Conservation (phyloP, 257 asterid genomes). For the Agastache rugosa region DNA sequence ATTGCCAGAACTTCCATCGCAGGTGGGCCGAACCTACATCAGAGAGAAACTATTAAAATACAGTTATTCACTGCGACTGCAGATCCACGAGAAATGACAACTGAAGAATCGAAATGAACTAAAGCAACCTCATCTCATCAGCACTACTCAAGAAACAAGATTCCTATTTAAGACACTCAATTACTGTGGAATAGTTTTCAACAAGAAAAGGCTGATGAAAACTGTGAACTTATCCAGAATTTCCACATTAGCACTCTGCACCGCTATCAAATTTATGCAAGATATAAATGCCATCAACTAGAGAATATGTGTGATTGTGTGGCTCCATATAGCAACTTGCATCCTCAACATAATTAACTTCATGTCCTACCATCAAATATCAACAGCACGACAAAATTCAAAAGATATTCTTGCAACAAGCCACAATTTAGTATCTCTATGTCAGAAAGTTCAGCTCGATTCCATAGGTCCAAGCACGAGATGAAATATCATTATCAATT, state of each 20-base stretch:
- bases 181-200: background rate
- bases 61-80: background rate
- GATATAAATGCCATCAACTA: constrained; percentile 12
- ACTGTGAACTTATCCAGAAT: background rate
- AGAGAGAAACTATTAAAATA: constrained; percentile 28
- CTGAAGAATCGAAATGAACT: constrained; percentile 2
- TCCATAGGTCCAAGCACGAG: background rate
- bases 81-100: constrained; percentile 4
- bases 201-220: background rate
- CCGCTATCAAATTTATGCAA: background rate
- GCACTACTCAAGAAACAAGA: background rate
- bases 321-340: constrained; percentile 12
- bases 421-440: constrained; percentile 13
- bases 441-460: background rate
- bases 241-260: constrained; percentile 3
- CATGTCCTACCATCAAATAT: constrained; percentile 2
- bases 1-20: constrained; percentile 55
- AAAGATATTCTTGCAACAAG: background rate
- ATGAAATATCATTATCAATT: background rate
- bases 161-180: background rate
- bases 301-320: background rate
- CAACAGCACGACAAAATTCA: constrained; percentile 13
- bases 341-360: constrained; percentile 13
- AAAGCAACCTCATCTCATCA: constrained; percentile 6
- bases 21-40: constrained; percentile 59